A percentile compares a stretch with the other conserved stretches of the same genome.
phyloP scores from a whole-genome alignment of 2,329 filamentous ascomycete species.

The Tolypocladium tundrense region DNA sequence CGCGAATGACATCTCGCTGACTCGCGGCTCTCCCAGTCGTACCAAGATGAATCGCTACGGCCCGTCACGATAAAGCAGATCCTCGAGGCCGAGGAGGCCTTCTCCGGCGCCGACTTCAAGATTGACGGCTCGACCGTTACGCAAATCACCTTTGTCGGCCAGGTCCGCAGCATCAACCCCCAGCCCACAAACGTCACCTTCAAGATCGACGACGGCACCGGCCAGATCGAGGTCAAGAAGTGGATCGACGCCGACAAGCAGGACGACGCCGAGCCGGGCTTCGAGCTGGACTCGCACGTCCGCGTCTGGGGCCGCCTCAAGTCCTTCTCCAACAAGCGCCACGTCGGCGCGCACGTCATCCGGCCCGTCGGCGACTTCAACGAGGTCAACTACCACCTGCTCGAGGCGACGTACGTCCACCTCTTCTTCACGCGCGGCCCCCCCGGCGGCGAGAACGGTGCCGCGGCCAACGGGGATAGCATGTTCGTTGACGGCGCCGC shows the following conservation, averaged over 20 bases:
- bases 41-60: slow-evolving; percentile 76
- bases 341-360: slow-evolving; percentile 72
- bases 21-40: slow-evolving; percentile 29
- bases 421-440: slow-evolving; percentile 70
- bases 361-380: slow-evolving; percentile 76
- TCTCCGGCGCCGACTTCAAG: slow-evolving; percentile 64
- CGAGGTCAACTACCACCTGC: slow-evolving; percentile 84
- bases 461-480: slow-evolving; percentile 29
- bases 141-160: slow-evolving; percentile 72
- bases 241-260: slow-evolving; percentile 62
- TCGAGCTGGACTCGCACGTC: slow-evolving; percentile 68
- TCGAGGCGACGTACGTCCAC: slow-evolving; percentile 85
- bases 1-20: neutral
- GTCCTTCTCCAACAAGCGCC: slow-evolving; percentile 71
- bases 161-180: slow-evolving; percentile 77
- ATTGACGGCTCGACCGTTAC: slow-evolving; percentile 69
- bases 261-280: slow-evolving; percentile 36
- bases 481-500: slow-evolving; percentile 47
- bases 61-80: slow-evolving; percentile 96
- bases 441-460: slow-evolving; percentile 27
- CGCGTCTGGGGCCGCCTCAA: slow-evolving; percentile 80
- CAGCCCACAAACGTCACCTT: slow-evolving; percentile 89
- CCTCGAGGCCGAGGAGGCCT: slow-evolving; percentile 67
- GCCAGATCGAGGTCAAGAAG: slow-evolving; percentile 80
- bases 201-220: slow-evolving; percentile 90